phyloP scores from a whole-genome alignment of 2,329 filamentous ascomycete species.

The Xylaria arbuscula region DNA sequence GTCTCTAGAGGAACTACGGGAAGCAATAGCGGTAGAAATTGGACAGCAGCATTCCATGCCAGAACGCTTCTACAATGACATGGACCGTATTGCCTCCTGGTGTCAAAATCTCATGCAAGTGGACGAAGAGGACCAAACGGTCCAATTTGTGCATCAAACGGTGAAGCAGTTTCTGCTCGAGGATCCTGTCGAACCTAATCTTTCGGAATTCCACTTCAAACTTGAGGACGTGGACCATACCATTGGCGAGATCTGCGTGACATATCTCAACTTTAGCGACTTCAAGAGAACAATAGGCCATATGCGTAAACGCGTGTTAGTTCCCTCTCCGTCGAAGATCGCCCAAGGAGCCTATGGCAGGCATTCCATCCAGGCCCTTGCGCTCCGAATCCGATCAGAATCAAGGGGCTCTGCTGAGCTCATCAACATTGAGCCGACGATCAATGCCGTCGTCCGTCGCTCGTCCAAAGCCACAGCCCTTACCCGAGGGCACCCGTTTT shows the following conservation, averaged over 20 bases:
- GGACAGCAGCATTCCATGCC: slow-evolving; percentile 42
- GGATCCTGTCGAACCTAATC: neutral
- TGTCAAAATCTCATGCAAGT: slow-evolving; percentile 41
- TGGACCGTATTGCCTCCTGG: slow-evolving; percentile 37
- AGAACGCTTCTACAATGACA: slow-evolving; percentile 45
- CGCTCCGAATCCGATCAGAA: neutral
- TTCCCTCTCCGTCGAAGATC: slow-evolving; percentile 24
- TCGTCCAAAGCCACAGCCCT: neutral
- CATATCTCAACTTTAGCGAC: slow-evolving; percentile 55
- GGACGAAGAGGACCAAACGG: slow-evolving; percentile 35
- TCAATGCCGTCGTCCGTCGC: neutral
- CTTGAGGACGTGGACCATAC: slow-evolving; percentile 44
- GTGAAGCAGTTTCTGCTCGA: slow-evolving; percentile 49
- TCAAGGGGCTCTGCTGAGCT: neutral
- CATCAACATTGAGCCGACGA: neutral
- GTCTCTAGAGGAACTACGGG: slow-evolving; percentile 52
- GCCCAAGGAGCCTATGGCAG: slow-evolving; percentile 47
- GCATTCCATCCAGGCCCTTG: neutral
- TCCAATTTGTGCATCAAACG: slow-evolving; percentile 42
- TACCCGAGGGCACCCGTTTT: slow-evolving; percentile 14
- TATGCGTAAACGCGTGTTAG: neutral
- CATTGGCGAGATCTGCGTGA: slow-evolving; percentile 53
- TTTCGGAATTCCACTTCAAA: slow-evolving; percentile 44
- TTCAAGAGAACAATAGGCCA: slow-evolving; percentile 49
- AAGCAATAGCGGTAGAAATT: slow-evolving; percentile 53